Base-by-base conservation (phyloP, 179 eudicot genomes). In the Corrigiola litoralis region DNA sequence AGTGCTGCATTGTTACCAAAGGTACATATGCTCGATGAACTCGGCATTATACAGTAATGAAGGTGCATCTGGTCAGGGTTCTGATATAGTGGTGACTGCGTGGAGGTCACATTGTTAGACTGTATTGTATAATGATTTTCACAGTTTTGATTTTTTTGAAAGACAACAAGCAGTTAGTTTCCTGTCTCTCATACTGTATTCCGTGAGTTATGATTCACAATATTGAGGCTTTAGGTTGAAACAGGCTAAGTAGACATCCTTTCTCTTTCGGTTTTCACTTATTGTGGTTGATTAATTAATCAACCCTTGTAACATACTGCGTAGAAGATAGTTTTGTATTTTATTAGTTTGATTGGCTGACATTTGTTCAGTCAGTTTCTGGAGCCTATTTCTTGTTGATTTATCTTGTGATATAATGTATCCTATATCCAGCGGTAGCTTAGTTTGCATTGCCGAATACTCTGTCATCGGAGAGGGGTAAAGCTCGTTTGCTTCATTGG, bases 11-110 rank as follows among this genome's bases (percentile, higher is more conserved):
- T 54, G 56, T 51, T 41, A 8, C 44, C 18, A 27, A 38, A 65
- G 70, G 70, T 72, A 65, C 66, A 72, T 58, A 67, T 34, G 44
- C 44, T 49, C 56, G 68, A 27, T 28, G 31, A 47, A 57, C 61
- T 18, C 27, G 50, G 61, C 53, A 40, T 69, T 54, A 57, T 40
- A 74, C 66, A 57, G 34, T 60, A 18, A 27, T 14, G 38, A 37
- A 45, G 58, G 60, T 6, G 64, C 41, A 21, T 28, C 61, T 33
- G 36, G 46, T 67, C 63, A 58, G 66, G 50, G 40, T 61, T 48
- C 54, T 55, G 53, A 34, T 62, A 49, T 38, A 32, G 37, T 27
- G 18, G 55, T 23, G 13, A 41, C 36, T 65, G 42, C 51, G 42
- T 47, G 20, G 53, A 37, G 32, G 53, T n/a, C 31, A 59, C 63